Conservation (phyloP, 1,284 basidiomycete genomes). For the Clitocybe nebularis region DNA sequence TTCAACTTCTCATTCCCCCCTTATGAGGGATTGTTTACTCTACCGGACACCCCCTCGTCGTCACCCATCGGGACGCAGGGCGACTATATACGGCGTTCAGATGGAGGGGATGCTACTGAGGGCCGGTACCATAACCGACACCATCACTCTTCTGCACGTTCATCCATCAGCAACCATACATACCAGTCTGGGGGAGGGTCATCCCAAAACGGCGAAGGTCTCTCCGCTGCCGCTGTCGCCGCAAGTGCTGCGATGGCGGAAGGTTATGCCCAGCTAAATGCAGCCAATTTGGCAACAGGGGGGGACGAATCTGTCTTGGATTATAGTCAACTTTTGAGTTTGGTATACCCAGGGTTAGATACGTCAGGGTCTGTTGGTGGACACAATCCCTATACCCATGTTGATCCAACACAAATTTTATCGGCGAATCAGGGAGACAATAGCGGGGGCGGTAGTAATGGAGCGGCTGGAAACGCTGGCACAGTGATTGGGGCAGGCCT, state of each 20-base stretch:
- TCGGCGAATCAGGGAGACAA: constrained; percentile 40
- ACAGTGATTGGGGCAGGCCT: constrained; percentile 24
- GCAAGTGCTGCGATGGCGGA: constrained; percentile 66
- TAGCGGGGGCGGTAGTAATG: constrained; percentile 8
- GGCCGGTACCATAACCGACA: constrained; percentile 13
- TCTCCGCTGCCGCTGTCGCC: constrained; percentile 61
- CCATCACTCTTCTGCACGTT: constrained; percentile 14
- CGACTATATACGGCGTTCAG: constrained; percentile 12
- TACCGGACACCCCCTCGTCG: constrained; percentile 23
- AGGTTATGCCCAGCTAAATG: constrained; percentile 58
- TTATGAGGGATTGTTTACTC: constrained; percentile 70
- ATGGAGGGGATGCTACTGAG: constrained; percentile 2
- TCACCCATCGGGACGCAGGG: constrained; percentile 22
- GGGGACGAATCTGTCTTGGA: constrained; percentile 52
- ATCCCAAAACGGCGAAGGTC: constrained; percentile 40
- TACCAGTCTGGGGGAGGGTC: constrained; percentile 37
- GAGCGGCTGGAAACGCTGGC: constrained; percentile 14
- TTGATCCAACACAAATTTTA: constrained; percentile 85
- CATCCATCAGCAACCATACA: constrained; percentile 29
- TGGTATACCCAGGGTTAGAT: constrained; percentile 56
- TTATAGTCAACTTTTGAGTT: constrained; percentile 59
- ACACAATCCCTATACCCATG: constrained; percentile 70
- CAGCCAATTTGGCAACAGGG: constrained; percentile 41
- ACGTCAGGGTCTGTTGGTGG: constrained; percentile 27
- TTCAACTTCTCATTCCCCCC: constrained; percentile 77